These are phyloP conservation scores for Xylaria palmicola DNA, from an alignment of 495 filamentous ascomycete genomes.

Conservation along the genomic window DNA sequence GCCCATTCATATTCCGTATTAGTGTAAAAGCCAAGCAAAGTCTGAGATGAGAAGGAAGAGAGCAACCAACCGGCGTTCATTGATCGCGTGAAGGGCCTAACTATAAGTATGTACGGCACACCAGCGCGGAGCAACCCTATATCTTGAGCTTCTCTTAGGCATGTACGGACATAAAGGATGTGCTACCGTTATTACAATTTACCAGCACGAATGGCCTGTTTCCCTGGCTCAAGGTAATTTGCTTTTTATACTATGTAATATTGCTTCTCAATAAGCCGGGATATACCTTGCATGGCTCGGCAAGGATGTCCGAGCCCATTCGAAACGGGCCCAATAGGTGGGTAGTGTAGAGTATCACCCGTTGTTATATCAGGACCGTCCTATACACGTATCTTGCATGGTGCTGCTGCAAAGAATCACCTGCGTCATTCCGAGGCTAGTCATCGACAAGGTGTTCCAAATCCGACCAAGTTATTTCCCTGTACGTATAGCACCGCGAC, in stretches of 20 bases:
- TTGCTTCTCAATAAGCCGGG: conserved; percentile 8
- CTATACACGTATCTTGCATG: conserved; percentile 12
- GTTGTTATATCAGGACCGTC: conserved; percentile 1
- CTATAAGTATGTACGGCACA: neutral
- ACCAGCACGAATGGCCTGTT: neutral
- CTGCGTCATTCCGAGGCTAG: conserved; percentile 16
- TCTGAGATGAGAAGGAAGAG: neutral
- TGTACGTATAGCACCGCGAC: conserved; percentile 11
- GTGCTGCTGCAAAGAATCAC: conserved; percentile 18
- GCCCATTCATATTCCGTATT: neutral
- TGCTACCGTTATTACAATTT: neutral
- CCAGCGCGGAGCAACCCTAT: neutral
- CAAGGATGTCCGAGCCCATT: conserved; percentile 15
- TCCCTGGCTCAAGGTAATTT: conserved; percentile 6
- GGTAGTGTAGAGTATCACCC: neutral
- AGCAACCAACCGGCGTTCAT: neutral
- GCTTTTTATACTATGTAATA: conserved; percentile 1
- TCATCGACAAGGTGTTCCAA: conserved; percentile 1
- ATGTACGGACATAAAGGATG: too few species aligned
- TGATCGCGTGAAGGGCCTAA: neutral
- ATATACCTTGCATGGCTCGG: conserved; percentile 7
- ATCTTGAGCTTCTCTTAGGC: too few species aligned
- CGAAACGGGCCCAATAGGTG: conserved; percentile 3
- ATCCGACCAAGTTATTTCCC: conserved; percentile 4
- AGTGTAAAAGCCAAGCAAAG: neutral